Evolutionary conservation across 2,329 filamentous ascomycete species (phyloP), one percentile per base, ranked within the genome.

Genomic region (Trichoderma arundinaceum): DNA sequence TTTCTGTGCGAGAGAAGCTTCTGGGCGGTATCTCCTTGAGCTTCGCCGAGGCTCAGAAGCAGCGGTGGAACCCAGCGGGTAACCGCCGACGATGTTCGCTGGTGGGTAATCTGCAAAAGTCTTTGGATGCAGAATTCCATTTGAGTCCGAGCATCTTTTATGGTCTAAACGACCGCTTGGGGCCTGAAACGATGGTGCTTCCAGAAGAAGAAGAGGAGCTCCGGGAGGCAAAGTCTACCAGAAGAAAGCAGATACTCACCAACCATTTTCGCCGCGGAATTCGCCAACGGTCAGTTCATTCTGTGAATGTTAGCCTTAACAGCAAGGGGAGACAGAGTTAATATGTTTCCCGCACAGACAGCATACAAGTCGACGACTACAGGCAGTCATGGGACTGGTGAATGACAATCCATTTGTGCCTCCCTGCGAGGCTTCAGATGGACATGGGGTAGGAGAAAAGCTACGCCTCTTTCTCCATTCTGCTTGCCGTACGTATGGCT

Each of bases 401-500:
- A 64, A 65, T n/a, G 28, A 65, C 41, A 35, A 44, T 17, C 35
- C 46, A 2, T 59, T 58, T 41, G 41, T 19, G 32, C 41, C 52
- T 13, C n/a, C 35, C 4, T 46, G 17, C n/a, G 44, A 48, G 4
- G 12, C 28, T 39, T 46, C 19, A 12, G 38, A n/a, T 48, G 51
- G 35, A 38, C 41, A 32, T 22, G 35, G 35, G 8, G 32, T 22
- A 35, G 13, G 35, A 12, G 60, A 65, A 38, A 60, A 59, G 7
- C 33, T 74, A 44, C 44, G 66, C 17, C 48, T 60, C 1, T 68
- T 48, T 52, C 66, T 74, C 6, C 66, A 69, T 28, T 62, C 44
- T n/a, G 63, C 66, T 46, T 71, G 69, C 7, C 66, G 58, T 8
- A 58, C 48, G 32, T 67, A 68, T 44, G 73, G 73, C 12, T 71